phyloP scores from a whole-genome alignment of 208 protist species.

The Zelonia costaricensis region DNA sequence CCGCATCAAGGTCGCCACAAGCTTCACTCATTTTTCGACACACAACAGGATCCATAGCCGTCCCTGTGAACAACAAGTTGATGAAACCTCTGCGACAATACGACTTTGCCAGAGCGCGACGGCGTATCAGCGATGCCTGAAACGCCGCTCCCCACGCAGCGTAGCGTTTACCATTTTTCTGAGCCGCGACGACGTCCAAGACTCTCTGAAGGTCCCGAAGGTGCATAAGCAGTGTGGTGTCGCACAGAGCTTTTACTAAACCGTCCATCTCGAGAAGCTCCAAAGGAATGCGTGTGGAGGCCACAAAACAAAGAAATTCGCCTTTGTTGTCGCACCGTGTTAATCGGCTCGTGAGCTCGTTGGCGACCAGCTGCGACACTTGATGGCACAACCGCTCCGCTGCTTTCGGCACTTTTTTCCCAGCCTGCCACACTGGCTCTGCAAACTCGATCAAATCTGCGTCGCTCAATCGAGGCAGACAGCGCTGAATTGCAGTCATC shows the following conservation, averaged over 20 bases:
- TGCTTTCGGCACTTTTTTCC: neutral
- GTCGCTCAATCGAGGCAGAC: slow-evolving; percentile 1
- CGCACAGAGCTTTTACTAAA: slow-evolving; percentile 3
- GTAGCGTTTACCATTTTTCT: neutral
- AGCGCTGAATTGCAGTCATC: slow-evolving; percentile 11
- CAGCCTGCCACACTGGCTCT: neutral
- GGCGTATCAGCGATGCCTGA: slow-evolving; percentile 6
- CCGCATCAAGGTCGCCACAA: neutral
- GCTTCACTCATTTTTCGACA: slow-evolving; percentile 1
- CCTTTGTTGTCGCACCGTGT: no score
- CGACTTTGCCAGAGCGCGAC: neutral
- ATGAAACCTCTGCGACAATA: neutral
- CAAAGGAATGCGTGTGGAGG: no score
- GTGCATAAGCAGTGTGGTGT: neutral
- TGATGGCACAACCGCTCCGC: neutral
- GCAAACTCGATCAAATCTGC: slow-evolving; percentile 14
- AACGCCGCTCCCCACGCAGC: slow-evolving; percentile 9
- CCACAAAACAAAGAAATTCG: no score
- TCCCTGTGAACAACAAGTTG: slow-evolving; percentile 1
- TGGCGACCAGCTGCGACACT: neutral
- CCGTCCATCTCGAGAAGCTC: no score
- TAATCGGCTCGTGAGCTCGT: no score
- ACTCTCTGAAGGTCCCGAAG: neutral
- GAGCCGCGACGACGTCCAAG: slow-evolving; percentile 1
- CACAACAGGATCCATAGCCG: neutral